phyloP scores from a whole-genome alignment of 495 filamentous ascomycete genomes.

The Friedmanniomyces simplex region DNA sequence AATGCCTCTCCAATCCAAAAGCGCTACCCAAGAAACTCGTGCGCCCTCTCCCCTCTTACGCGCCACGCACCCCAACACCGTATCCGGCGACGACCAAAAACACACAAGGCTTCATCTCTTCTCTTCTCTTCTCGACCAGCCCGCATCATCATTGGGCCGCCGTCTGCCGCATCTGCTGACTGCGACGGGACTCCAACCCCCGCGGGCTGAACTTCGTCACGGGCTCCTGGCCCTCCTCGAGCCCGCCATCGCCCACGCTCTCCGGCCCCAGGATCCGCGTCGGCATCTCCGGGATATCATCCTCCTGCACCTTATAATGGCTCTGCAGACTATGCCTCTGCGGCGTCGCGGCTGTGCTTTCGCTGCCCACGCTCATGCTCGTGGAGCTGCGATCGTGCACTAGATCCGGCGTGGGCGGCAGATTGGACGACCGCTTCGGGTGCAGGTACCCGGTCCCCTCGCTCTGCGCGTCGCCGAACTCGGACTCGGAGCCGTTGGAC shows the following conservation, averaged over 20 bases:
- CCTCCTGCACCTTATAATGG: slow-evolving; percentile 53
- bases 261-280: slow-evolving; percentile 88
- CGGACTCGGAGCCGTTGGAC: slow-evolving; percentile 36
- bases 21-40: background rate
- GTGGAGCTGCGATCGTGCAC: slow-evolving; percentile 88
- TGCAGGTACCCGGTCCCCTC: slow-evolving; percentile 36
- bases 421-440: slow-evolving; percentile 47
- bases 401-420: slow-evolving; percentile 91
- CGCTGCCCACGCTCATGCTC: slow-evolving; percentile 78
- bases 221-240: slow-evolving; percentile 3
- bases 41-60: background rate
- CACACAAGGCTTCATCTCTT: background rate
- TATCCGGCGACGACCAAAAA: no score
- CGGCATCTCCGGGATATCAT: slow-evolving; percentile 77
- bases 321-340: slow-evolving; percentile 62
- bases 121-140: background rate
- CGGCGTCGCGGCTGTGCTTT: slow-evolving; percentile 60
- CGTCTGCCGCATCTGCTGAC: background rate
- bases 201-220: slow-evolving; percentile 13
- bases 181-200: slow-evolving; percentile 7
- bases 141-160: background rate
- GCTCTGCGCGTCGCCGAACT: slow-evolving; percentile 42
- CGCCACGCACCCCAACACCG: background rate
- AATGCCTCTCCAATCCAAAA: background rate
- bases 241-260: slow-evolving; percentile 35